Base-by-base conservation (phyloP, 2,329 filamentous ascomycete genomes). In the Tolypocladium inflatum region DNA sequence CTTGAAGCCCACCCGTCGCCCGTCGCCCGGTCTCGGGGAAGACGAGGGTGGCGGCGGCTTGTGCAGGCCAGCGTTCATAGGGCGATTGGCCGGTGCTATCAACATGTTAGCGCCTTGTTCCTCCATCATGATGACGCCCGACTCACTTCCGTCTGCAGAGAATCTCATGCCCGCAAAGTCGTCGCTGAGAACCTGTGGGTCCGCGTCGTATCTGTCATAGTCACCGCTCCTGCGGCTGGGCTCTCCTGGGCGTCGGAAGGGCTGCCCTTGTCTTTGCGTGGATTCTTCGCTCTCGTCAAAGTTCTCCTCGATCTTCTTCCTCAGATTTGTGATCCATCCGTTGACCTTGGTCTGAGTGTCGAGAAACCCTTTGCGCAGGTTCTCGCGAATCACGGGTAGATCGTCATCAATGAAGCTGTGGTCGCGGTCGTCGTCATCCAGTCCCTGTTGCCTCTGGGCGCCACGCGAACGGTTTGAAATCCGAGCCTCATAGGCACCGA, bases 391-490 rank as follows among this genome's bases (percentile, higher is more conserved):
- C 55, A 93, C 86, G 1, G 94, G 93, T 17, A 99, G 82, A 65
- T 99, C 94, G 67, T 99, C 94, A 66, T 99, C 94, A 65, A 97
- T 84, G 73, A 99, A 99, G 76, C 85, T 97, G 68, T 88, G 88
- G 66, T 96, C 91, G 54, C 83, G 84, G 55, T 90, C 86, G 17
- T 85, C 85, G 42, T 85, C 68, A 17, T 63, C 64, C 57, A 55
- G 63, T 37, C 55, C 57, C 19, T 66, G 79, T 64, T 69, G 72
- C 68, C 68, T 76, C 66, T 73, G 76, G 74, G 61, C 70, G 72
- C 64, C 67, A 54, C 60, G 63, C 56, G 70, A 67, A 48, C 75
- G 74, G 66, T 76, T 81, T 56, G 76, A 75, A 2, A 80, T 83
- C 61, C 82, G 78, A 19, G 76, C 76, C 65, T 84, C 83, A 70